Evolutionary conservation across 441 rosid genomes (phyloP), one percentile per base, ranked within the genome.

Genomic region (Dalechampia spathulata): DNA sequence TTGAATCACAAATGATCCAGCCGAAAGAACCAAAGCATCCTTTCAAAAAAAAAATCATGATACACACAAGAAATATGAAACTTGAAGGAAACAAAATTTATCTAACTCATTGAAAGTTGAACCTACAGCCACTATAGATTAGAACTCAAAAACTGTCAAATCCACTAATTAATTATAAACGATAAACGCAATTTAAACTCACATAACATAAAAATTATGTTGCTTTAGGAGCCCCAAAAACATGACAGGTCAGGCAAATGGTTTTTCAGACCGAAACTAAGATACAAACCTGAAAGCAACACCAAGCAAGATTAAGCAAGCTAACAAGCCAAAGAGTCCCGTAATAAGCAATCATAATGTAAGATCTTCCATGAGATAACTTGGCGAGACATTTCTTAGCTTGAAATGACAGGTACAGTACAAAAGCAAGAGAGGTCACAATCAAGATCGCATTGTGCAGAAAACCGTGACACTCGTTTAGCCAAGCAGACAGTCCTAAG

Each of bases 291-390:
- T 91, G 96, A 38, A 84, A 57, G 62, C 58, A 79, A 60, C 91
- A 88, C 98, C 96, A 91, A 64, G 71, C 72, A 59, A 91, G 86
- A 67, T 88, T 91, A 64, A 83, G 93, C 91, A 81, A 72, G 79
- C 90, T 86, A 68, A 81, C 83, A 52, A 91, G 76, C 96, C 96
- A 86, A 62, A 91, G 87, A 64, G 79, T 75, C 1, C 75, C 87
- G 48, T 86, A 88, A 55, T 88, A 91, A 13, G 87, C 77, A 13
- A 78, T 81, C 87, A 91, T 88, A 49, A 91, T 79, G 55, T 76
- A 60, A 0, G 96, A 91, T 71, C 95, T 82, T 15, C 93, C 90
- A 70, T 83, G 64, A 22, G 83, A 74, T 28, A 91, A 82, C 79
- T 78, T 88, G 19, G 73, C 65, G 20, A 79, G 49, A 73, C 93